Base-by-base conservation (phyloP, 139 green algal species). In the Chlorella sp. region DNA sequence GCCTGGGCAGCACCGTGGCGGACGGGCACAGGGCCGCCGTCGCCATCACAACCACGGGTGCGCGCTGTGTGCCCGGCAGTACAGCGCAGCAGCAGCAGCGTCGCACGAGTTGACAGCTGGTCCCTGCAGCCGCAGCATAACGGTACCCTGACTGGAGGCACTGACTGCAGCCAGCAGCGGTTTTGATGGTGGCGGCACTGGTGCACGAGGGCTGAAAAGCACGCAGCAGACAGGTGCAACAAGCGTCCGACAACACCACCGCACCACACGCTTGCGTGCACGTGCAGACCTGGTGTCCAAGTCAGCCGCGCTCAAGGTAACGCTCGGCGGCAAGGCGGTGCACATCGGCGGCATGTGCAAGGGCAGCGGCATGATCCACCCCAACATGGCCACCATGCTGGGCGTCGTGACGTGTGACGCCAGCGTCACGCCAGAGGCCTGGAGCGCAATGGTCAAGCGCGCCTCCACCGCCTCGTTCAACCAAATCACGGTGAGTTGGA, bases 341-440 rank as follows among this genome's bases (percentile, higher is more conserved):
- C 71, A 80, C 20, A 79, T 99, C 35, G 95, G 95, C 24, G 95
- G 95, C 67, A 95, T 97, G 77, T 89, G 88, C 72, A 99, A 99
- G 85, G 95, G 95, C 31, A 93, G 82, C 3, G 95, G 95, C 59
- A 99, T 99, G 95, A 99, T 99, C 76, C 95, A 99, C 85, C 95
- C 95, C 70, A 99, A 99, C 88, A 99, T 99, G 95, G 95, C 94
- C 33, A 99, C 95, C 77, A 98, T 99, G 91, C 89, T 99, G 34
- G 88, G 82, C 0, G 86, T 98, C 31, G 78, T 99, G n/a, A 99
- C 95, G 1, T 95, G 90, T 66, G 95, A 99, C 75, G 95, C 93
- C 3, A 75, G 81, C 1, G 93, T 98, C 1, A 74, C 70, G 1
- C 65, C 86, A 0, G 75, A 82, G 0, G 80, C 94, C 2, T 99